Conservation (phyloP, 2,329 filamentous ascomycete genomes). For the Septoria linicola region DNA sequence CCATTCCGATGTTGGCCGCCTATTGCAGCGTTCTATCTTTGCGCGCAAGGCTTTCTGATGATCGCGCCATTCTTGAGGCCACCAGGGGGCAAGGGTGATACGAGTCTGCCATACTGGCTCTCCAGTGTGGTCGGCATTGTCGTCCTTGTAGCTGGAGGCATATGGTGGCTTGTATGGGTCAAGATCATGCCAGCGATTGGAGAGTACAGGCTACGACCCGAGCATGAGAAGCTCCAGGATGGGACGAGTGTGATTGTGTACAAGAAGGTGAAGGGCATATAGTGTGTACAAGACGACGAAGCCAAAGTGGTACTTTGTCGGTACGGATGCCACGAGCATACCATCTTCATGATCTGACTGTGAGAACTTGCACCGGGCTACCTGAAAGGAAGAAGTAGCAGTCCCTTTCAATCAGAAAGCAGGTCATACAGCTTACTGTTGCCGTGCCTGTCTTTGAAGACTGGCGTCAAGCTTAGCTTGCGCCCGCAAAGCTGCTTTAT, state of each 20-base stretch:
- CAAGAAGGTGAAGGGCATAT: slow-evolving; percentile 10
- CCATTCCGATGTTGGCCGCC: slow-evolving; percentile 65
- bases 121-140: slow-evolving; percentile 46
- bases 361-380: no score
- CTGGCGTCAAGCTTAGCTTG: no score
- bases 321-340: no score
- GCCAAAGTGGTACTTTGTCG: no score
- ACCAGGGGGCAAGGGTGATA: slow-evolving; percentile 43
- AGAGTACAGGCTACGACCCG: slow-evolving; percentile 1
- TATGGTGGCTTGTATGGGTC: slow-evolving; percentile 13
- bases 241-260: slow-evolving; percentile 8
- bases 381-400: no score
- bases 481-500: no score
- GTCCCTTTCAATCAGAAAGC: no score
- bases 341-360: no score
- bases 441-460: no score
- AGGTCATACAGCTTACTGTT: no score
- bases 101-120: slow-evolving; percentile 47
- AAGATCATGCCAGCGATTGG: slow-evolving; percentile 12
- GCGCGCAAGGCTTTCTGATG: slow-evolving; percentile 41
- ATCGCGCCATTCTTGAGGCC: slow-evolving; percentile 46
- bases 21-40: slow-evolving; percentile 53
- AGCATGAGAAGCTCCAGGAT: slow-evolving; percentile 8
- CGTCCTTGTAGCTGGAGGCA: slow-evolving; percentile 28
- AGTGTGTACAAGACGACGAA: no score